Percentiles rank a stretch among this genome's conserved stretches.
These are phyloP conservation scores for Symbiotaphrina buchneri DNA, from an alignment of 495 filamentous ascomycete species.

Conservation along the genomic window DNA sequence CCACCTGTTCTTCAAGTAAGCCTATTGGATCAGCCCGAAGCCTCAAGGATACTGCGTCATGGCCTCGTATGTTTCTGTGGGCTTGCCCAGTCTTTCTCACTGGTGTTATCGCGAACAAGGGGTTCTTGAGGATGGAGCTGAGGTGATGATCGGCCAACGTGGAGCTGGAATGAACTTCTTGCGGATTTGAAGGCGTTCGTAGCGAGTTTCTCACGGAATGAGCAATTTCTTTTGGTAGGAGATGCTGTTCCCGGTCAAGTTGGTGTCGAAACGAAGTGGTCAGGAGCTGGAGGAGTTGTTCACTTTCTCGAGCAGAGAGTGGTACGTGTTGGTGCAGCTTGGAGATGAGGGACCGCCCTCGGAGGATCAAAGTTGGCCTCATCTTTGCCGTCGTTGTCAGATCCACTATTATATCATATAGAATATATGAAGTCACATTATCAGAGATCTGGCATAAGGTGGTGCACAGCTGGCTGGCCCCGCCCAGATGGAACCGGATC, in stretches of 20 bases:
- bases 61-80: too few relatives aligned
- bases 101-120: constrained; percentile 22
- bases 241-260: constrained; percentile 37
- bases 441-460: too few relatives aligned
- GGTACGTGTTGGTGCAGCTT: constrained; percentile 53
- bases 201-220: too few relatives aligned
- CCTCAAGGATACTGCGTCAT: too few relatives aligned
- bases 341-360: constrained; percentile 5
- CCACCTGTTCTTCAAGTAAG: constrained; percentile 14
- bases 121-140: constrained; percentile 44
- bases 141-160: constrained; percentile 27
- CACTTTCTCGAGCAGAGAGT: constrained; percentile 36
- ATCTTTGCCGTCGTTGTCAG: too few relatives aligned
- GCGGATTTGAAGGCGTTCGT: background rate
- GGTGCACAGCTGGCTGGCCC: too few relatives aligned
- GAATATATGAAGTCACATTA: too few relatives aligned
- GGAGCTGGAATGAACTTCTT: background rate
- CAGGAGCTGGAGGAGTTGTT: constrained; percentile 42
- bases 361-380: too few relatives aligned
- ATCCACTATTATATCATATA: too few relatives aligned
- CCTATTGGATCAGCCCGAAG: constrained; percentile 21
- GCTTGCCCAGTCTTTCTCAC: background rate
- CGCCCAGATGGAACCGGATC: too few relatives aligned
- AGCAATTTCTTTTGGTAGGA: too few relatives aligned
- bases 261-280: constrained; percentile 57